Conservation (phyloP, 306 rosid species). For the Spatholobus suberectus region DNA sequence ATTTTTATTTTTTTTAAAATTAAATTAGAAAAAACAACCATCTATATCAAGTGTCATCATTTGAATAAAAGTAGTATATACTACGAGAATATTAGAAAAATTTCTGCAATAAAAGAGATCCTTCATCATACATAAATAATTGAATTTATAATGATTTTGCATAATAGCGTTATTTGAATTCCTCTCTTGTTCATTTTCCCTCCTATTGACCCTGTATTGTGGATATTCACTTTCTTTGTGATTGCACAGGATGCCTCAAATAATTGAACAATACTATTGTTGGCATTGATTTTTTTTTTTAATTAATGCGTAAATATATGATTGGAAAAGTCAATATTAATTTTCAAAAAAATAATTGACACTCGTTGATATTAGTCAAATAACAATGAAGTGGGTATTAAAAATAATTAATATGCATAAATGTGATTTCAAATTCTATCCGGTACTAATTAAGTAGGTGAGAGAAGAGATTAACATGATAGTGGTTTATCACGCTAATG, state of each 20-base stretch:
- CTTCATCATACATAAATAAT: background rate
- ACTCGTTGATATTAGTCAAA: background rate
- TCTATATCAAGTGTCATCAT: background rate
- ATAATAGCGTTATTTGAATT: background rate
- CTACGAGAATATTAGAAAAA: background rate
- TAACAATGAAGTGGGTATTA: background rate
- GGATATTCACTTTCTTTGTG: background rate
- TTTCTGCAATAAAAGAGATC: background rate
- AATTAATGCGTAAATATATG: background rate
- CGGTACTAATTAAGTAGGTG: background rate
- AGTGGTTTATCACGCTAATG: background rate
- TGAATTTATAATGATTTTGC: background rate
- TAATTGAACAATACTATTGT: background rate
- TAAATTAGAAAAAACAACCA: background rate
- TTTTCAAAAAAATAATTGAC: background rate
- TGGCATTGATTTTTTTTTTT: background rate
- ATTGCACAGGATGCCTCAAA: background rate
- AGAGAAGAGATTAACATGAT: background rate
- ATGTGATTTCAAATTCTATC: background rate
- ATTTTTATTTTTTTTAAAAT: background rate
- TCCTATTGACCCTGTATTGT: background rate
- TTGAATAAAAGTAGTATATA: background rate
- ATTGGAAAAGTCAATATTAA: background rate
- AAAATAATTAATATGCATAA: background rate
- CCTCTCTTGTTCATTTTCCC: background rate